Evolutionary conservation across 352 stramenopile genomes (phyloP).

Genomic region (Elongisporangium undulatum): DNA sequence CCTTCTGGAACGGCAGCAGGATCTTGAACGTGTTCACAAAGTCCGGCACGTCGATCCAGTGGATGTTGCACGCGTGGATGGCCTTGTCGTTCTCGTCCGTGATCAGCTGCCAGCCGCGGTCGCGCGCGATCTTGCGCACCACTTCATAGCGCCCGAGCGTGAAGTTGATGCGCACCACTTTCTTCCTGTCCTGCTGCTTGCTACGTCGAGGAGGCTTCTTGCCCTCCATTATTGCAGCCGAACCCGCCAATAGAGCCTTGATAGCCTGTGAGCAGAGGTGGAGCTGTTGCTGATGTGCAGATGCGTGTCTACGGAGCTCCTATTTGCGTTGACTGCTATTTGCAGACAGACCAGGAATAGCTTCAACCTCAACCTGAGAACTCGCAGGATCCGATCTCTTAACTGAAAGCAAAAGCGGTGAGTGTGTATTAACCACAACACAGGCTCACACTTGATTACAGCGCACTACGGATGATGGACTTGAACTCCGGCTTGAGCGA

Average conservation of each 20-base stretch:
- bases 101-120: constrained; percentile 71
- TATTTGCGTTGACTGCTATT: background rate
- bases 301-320: background rate
- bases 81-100: constrained; percentile 66
- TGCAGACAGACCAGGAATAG: background rate
- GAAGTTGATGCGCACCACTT: constrained; percentile 63
- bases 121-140: constrained; percentile 68
- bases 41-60: constrained; percentile 94
- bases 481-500: constrained; percentile 89
- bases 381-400: background rate
- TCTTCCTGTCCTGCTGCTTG: constrained; percentile 23
- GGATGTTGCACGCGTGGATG: constrained; percentile 83
- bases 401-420: background rate
- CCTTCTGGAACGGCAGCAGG: constrained; percentile 90
- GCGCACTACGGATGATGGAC: constrained; percentile 60
- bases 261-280: background rate
- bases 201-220: background rate
- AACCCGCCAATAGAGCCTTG: background rate
- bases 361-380: no score
- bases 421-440: background rate
- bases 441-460: constrained; percentile 15
- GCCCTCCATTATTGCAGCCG: background rate
- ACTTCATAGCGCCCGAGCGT: constrained; percentile 80
- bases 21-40: constrained; percentile 88
- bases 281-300: background rate